Evolutionary conservation across 2,329 filamentous ascomycete species (phyloP).

Genomic region (Fusarium falciforme): DNA sequence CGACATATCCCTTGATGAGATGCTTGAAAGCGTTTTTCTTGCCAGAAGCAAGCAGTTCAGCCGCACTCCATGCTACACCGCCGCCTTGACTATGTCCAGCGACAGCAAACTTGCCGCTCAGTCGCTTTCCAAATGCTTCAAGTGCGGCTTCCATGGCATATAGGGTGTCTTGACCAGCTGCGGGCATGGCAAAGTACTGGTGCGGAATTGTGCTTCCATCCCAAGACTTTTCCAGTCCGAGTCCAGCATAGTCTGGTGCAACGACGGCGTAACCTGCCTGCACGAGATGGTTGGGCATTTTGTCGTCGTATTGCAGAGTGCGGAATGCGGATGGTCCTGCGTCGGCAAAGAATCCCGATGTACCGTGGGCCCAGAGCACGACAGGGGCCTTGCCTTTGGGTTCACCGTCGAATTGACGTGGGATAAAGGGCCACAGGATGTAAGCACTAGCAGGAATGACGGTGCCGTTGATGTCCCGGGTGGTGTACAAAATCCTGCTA

Average conservation of each 20-base stretch:
- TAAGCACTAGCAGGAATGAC: conserved; percentile 16
- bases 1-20: conserved; percentile 7
- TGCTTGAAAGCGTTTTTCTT: conserved; percentile 16
- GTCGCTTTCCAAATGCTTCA: conserved; percentile 49
- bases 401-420: background rate
- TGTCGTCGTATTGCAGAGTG: conserved; percentile 53
- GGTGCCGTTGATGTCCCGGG: conserved; percentile 22
- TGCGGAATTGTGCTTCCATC: conserved; percentile 52
- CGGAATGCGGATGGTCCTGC: conserved; percentile 54
- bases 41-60: conserved; percentile 38
- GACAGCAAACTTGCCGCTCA: conserved; percentile 54
- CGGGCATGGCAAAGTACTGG: conserved; percentile 52
- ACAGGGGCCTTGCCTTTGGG: conserved; percentile 27
- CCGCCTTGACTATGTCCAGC: conserved; percentile 61
- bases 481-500: conserved; percentile 17
- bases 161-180: conserved; percentile 56
- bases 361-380: conserved; percentile 58
- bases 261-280: conserved; percentile 57
- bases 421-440: conserved; percentile 24
- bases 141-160: conserved; percentile 56
- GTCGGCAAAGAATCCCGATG: conserved; percentile 52
- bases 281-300: conserved; percentile 51
- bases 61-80: conserved; percentile 52
- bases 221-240: conserved; percentile 52
- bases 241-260: conserved; percentile 58